phyloP scores from a whole-genome alignment of 2,329 filamentous ascomycete genomes.

The Chrysoporthe austroafricana region DNA sequence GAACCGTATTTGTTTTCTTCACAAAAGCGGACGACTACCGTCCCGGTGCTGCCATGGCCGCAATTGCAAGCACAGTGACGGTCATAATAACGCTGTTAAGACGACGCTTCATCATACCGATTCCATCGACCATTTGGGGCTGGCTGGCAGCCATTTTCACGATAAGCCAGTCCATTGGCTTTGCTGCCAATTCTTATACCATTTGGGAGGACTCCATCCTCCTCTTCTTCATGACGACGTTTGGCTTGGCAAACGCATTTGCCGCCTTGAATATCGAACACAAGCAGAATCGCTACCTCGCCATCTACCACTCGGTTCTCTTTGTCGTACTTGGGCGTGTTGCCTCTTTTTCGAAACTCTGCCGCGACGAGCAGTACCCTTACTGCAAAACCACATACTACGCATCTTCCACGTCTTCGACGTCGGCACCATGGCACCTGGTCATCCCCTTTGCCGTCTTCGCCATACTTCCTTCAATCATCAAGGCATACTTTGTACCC shows the following conservation, averaged over 20 bases:
- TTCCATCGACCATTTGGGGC: conserved; percentile 84
- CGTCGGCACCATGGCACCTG: conserved; percentile 89
- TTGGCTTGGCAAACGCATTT: conserved; percentile 75
- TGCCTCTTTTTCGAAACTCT: conserved; percentile 87
- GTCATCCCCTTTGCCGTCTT: conserved; percentile 76
- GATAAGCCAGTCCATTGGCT: conserved; percentile 85
- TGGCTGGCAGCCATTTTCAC: conserved; percentile 83
- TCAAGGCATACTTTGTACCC: conserved; percentile 79
- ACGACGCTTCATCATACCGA: conserved; percentile 48
- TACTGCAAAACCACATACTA: conserved; percentile 97
- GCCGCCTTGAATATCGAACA: conserved; percentile 75
- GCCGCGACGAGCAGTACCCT: conserved; percentile 97
- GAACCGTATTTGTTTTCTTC: conserved; percentile 38
- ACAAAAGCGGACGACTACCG: conserved; percentile 46
- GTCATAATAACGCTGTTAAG: conserved; percentile 49
- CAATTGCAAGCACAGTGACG: conserved; percentile 49
- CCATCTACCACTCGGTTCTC: conserved; percentile 80
- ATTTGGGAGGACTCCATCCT: conserved; percentile 98
- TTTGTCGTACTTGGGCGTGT: conserved; percentile 80
- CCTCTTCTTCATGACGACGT: conserved; percentile 87
- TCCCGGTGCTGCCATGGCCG: conserved; percentile 45
- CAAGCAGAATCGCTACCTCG: conserved; percentile 71
- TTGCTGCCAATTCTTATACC: conserved; percentile 96
- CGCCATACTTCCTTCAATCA: conserved; percentile 70
- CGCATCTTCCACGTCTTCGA: conserved; percentile 86